Evolutionary conservation across 768 basidiomycete species (phyloP), one percentile per base, ranked within the genome.

Genomic region (Pilatotrama ljubarskyi): DNA sequence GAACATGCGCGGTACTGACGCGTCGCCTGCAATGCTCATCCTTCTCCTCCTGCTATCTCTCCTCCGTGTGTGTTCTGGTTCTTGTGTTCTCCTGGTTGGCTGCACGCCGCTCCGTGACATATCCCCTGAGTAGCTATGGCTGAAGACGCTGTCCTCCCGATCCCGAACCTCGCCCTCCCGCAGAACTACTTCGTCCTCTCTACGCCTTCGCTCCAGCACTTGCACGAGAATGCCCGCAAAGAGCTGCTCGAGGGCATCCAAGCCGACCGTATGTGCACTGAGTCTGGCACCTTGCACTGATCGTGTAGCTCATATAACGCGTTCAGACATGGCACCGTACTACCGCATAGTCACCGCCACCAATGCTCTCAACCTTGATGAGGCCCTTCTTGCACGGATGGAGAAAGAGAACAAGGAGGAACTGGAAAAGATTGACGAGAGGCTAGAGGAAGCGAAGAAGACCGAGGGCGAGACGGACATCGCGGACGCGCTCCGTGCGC

Each of bases 381-480:
- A 78, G 4, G 65, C 74, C 0, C 70, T 93, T 7, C 77, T 90
- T 14, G 76, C 77, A 10, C 72, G 76, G 10, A 79, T 96, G 69
- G 83, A 90, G 69, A 80, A 82, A 49, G 80, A 82, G 36, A 98
- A 98, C 72, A 74, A 79, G 53, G 84, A 83, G 44, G 84, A 90
- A 67, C 81, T 98, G 26, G 79, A 84, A 51, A 82, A 81, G 66
- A 75, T 98, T 11, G 91, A 96, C 53, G 85, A 85, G 61, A 79
- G 89, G 46, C 78, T 97, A 37, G 84, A 82, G 53, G 94, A 96
- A 65, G 95, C 96, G 0, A 82, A 93, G 76, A 89, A 91, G 77
- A 91, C 86, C 2, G 88, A 95, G 69, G 96, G 95, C 59, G 95
- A 98, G 73, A 88, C 88, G 1, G 96, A 98, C 73, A 92, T 98